Evolutionary conservation across 805 yeast species (phyloP).

Genomic region (Ogataea nonfermentans): DNA sequence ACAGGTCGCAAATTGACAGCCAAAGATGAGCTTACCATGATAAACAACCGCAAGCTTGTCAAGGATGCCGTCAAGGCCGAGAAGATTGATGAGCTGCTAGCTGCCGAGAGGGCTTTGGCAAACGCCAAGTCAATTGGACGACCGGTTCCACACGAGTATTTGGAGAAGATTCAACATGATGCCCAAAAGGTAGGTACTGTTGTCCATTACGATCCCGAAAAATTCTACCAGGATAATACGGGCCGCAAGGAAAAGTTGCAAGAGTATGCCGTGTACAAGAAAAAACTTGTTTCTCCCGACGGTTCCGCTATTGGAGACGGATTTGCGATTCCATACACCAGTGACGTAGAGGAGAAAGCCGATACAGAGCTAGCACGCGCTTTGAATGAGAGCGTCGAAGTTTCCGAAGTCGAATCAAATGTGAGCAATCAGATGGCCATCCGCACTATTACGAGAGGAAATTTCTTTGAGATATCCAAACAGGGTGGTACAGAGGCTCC

Average conservation of each 20-base stretch:
- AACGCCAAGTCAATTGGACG: conserved; percentile 47
- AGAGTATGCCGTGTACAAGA: conserved; percentile 56
- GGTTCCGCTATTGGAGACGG: conserved; percentile 32
- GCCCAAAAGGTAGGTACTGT: conserved; percentile 40
- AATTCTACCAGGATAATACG: conserved; percentile 47
- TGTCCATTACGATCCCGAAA: conserved; percentile 44
- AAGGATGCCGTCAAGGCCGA: conserved; percentile 49
- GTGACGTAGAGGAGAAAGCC: conserved; percentile 61
- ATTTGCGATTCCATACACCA: conserved; percentile 57
- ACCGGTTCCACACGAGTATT: conserved; percentile 32
- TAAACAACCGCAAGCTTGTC: conserved; percentile 32
- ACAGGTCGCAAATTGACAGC: conserved; percentile 17
- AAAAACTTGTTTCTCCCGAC: conserved; percentile 59
- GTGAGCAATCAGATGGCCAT: conserved; percentile 55
- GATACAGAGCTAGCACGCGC: conserved; percentile 59
- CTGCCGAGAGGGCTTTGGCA: conserved; percentile 57
- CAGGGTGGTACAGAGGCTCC: conserved; percentile 24
- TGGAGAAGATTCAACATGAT: conserved; percentile 30
- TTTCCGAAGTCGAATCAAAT: conserved; percentile 56
- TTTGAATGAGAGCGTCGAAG: conserved; percentile 50
- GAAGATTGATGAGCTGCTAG: conserved; percentile 53
- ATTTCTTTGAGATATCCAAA: conserved; percentile 48
- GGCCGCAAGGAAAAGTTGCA: conserved; percentile 51
- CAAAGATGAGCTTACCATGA: conserved; percentile 20
- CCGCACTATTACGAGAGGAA: conserved; percentile 68